Evolutionary conservation across 2,329 filamentous ascomycete genomes (phyloP), one percentile per base, ranked within the genome.

Genomic region (Cladosporium sp.): DNA sequence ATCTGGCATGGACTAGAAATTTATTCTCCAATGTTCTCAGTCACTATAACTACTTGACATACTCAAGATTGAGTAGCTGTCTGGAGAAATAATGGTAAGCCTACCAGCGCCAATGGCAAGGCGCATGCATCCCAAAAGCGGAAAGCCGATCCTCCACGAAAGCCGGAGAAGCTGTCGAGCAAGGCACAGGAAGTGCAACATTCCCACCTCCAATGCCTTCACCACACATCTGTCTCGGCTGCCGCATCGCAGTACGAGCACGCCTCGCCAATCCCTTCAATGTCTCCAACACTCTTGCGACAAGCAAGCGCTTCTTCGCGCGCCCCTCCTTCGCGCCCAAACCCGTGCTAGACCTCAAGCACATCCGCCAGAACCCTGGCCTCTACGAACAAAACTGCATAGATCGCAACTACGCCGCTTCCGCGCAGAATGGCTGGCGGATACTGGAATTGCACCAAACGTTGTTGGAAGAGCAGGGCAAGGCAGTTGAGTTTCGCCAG

Each of bases 361-460:
- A 95, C 80, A 97, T 99, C 77, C 93, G 93, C 66, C 86, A 92
- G 74, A 91, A 96, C 78, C 87, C 91, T 18, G 86, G 89, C 16
- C 84, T 96, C 18, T 91, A 97, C 82, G 86, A 90, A 71, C 83
- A 89, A 70, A 98, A 96, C 75, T 96, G 92, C 79, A 77, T 90
- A 67, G 89, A 93, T 70, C 88, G 95, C 71, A 97, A 97, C 77
- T 97, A 97, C 80, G 83, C 77, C 16, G 76, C 79, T 0, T 83
- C 85, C 64, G 78, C 81, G 14, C 78, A 80, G 16, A 80, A 84
- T 59, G 82, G 86, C 2, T 83, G 80, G 73, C 78, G 79, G 46
- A 88, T 89, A 53, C 75, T 83, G 46, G 78, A 83, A 68, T 73
- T 84, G 1, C 80, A 81, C 69, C 77, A 83, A 69, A 77, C 78